Conservation (phyloP, 257 asterid species). For the Jacaranda mimosifolia region DNA sequence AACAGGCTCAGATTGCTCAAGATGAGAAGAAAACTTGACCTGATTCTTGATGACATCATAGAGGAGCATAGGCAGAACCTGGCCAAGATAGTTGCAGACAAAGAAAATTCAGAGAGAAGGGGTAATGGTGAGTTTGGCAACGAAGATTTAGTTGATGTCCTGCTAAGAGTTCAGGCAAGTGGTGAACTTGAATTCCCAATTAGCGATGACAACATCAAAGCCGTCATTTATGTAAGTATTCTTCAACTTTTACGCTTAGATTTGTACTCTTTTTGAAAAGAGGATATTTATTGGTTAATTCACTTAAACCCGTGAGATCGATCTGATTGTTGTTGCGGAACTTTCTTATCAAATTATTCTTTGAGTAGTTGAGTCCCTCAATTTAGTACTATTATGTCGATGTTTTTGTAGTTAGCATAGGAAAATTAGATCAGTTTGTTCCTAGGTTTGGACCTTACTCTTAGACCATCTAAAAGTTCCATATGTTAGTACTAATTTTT, state of each 20-base stretch:
- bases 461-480: too few relatives aligned
- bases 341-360: too few relatives aligned
- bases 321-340: too few relatives aligned
- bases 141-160: slow-evolving; percentile 43
- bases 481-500: too few relatives aligned
- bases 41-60: slow-evolving; percentile 29
- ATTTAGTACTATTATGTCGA: too few relatives aligned
- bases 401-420: too few relatives aligned
- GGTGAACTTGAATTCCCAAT: slow-evolving; percentile 7
- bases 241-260: not conserved
- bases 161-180: slow-evolving; percentile 24
- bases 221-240: slow-evolving; percentile 20
- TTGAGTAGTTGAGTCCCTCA: too few relatives aligned
- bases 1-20: not conserved
- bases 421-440: too few relatives aligned
- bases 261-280: too few relatives aligned
- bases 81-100: not conserved
- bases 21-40: slow-evolving; percentile 12
- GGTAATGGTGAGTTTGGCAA: not conserved
- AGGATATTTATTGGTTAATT: too few relatives aligned
- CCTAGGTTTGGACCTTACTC: too few relatives aligned
- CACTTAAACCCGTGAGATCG: too few relatives aligned
- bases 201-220: slow-evolving; percentile 34
- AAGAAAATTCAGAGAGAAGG: not conserved
- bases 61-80: slow-evolving; percentile 27